Evolutionary conservation across 177 flowering plant genomes (phyloP).

Genomic region (Vitis hybrid): DNA sequence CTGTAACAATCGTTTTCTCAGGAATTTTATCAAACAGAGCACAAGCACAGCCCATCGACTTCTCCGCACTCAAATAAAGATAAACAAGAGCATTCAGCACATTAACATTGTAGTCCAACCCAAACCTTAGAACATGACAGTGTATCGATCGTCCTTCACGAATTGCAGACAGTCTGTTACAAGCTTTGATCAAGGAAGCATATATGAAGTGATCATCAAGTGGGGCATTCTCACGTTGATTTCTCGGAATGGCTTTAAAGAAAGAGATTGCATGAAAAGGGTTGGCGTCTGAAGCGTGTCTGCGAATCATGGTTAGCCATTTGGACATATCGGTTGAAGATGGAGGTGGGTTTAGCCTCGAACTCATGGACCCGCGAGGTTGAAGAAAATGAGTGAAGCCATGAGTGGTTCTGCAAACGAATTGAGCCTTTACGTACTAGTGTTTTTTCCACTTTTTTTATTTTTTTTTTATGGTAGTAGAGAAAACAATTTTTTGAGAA

Average conservation of each 20-base stretch:
- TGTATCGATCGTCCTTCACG: constrained; percentile 29
- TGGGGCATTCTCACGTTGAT: background rate
- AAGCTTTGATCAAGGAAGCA: constrained; percentile 31
- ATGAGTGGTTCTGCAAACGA: too few relatives aligned
- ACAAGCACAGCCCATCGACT: constrained; percentile 14
- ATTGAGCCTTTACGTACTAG: too few relatives aligned
- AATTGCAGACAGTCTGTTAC: constrained; percentile 18
- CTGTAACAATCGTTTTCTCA: constrained; percentile 23
- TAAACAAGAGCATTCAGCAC: constrained; percentile 27
- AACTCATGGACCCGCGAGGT: too few relatives aligned
- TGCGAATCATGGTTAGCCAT: constrained; percentile 17
- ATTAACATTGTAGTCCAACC: constrained; percentile 23
- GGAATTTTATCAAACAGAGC: constrained; percentile 22
- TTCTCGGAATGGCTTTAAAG: constrained; percentile 17
- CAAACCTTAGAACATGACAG: constrained; percentile 23
- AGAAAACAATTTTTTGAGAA: too few relatives aligned
- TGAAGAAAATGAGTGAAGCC: too few relatives aligned
- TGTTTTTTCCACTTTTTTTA: too few relatives aligned
- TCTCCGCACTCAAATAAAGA: constrained; percentile 18
- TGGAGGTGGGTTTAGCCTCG: background rate
- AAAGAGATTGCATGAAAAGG: constrained; percentile 20
- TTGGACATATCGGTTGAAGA: constrained; percentile 12
- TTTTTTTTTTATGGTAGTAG: too few relatives aligned
- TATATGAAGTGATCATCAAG: constrained; percentile 23
- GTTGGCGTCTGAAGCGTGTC: constrained; percentile 16